Evolutionary conservation across 352 stramenopile species (phyloP), one percentile per base, ranked within the genome.

Genomic region (Plasmopara muralis): DNA sequence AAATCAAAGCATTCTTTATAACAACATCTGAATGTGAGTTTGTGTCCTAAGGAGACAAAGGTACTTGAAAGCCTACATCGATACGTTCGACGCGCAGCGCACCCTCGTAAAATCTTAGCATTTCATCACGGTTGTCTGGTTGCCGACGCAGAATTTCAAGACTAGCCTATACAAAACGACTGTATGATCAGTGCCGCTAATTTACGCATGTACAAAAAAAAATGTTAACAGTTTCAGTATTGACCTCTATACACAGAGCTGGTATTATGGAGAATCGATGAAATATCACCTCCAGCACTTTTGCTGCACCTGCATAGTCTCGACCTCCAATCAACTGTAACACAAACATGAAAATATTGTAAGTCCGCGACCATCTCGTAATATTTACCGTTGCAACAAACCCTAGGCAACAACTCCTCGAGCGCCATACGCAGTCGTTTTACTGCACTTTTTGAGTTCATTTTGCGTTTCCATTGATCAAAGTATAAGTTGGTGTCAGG

Each of bases 91-190:
- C 57, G 31, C 68, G 43, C 13, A 90, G 46, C 10, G 68, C 64
- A 29, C 62, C 60, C 9, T 83, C 57, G 20, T 87, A 87, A 42
- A 88, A 87, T 15, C 55, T 55, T 18, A 83, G 50, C 5, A 90
- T 55, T 14, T 80, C 66, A 39, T 74, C 69, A n/a, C 59, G 70
- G 34, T 72, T 63, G 12, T 83, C 65, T 8, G 64, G 69, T 30
- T 83, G 66, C 18, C 72, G 64, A 5, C 79, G 79, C 33, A 93
- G 41, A 45, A 93, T 86, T 55, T 90, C 80, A 14, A 93, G 53
- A 48, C 83, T 93, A 7, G 75, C 61, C 80, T 93, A 53, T 30
- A 25, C 42, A n/a, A 7, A 10, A 42, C 47, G 54, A 53, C 0
- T n/a, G 13, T 60, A 33, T 45, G 13, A 31, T 47, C 13, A 30